These are phyloP conservation scores for Yamadazyma siamensis DNA, from an alignment of 1,139 yeast genomes.

Conservation along the genomic window DNA sequence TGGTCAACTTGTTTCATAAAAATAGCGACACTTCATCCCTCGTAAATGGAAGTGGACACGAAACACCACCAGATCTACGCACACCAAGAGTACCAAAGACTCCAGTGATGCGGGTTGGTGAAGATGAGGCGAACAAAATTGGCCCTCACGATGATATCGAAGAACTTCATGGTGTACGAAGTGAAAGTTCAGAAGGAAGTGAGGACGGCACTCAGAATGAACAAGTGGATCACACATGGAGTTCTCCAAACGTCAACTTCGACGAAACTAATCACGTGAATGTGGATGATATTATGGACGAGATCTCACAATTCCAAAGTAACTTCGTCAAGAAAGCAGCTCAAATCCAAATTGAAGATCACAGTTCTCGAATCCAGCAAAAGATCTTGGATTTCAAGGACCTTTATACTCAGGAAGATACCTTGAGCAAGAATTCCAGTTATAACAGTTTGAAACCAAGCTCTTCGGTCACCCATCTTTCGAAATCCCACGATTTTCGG, in stretches of 20 bases:
- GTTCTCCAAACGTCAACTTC: slow-evolving; percentile 9
- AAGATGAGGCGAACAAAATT: too few relatives aligned
- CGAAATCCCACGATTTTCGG: slow-evolving; percentile 24
- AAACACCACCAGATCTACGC: not conserved
- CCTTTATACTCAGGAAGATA: slow-evolving; percentile 19
- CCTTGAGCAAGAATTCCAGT: slow-evolving; percentile 7
- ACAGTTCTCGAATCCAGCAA: slow-evolving; percentile 28
- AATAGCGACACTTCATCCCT: slow-evolving; percentile 1
- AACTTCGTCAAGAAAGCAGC: slow-evolving; percentile 24
- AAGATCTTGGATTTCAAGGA: slow-evolving; percentile 35
- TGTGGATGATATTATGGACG: slow-evolving; percentile 24
- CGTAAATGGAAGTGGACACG: too few relatives aligned
- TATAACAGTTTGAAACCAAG: slow-evolving; percentile 10
- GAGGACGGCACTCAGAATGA: too few relatives aligned
- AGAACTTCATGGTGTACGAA: slow-evolving; percentile 19
- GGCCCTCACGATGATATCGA: slow-evolving; percentile 30
- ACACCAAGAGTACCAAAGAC: too few relatives aligned
- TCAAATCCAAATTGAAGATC: slow-evolving; percentile 2
- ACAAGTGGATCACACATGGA: slow-evolving; percentile 7
- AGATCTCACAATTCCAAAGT: slow-evolving; percentile 31
- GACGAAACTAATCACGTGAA: slow-evolving; percentile 5
- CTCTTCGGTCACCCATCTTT: slow-evolving; percentile 1
- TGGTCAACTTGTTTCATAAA: slow-evolving; percentile 9
- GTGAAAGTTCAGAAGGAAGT: too few relatives aligned
- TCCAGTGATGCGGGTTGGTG: too few relatives aligned